phyloP scores from a whole-genome alignment of 495 filamentous ascomycete genomes.

The Lasiosphaeris hirsuta region DNA sequence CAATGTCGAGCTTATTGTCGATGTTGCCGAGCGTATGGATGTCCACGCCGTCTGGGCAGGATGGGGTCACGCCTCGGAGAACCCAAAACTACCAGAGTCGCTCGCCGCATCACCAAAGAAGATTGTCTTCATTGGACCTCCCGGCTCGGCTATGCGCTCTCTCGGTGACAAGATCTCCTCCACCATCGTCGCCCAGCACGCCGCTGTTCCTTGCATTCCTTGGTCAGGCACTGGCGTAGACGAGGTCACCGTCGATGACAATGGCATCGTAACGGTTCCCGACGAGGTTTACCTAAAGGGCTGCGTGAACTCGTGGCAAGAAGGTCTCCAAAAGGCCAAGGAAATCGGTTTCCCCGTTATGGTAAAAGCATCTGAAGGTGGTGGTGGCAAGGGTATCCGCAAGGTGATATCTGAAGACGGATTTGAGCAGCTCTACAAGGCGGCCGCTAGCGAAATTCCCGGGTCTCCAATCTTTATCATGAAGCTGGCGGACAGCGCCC shows the following conservation, averaged over 20 bases:
- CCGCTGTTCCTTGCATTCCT: constrained; percentile 93
- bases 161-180: constrained; percentile 99
- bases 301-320: constrained; percentile 81
- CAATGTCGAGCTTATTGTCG: constrained; percentile 98
- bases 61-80: constrained; percentile 99
- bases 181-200: constrained; percentile 98
- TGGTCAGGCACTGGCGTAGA: constrained; percentile 95
- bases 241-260: constrained; percentile 68
- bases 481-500: constrained; percentile 95
- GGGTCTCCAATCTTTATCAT: constrained; percentile 99
- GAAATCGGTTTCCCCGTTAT: constrained; percentile 98
- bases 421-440: constrained; percentile 83
- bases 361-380: constrained; percentile 99
- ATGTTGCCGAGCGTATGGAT: constrained; percentile 97
- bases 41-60: constrained; percentile 99
- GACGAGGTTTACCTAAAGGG: constrained; percentile 86
- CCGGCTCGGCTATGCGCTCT: constrained; percentile 96
- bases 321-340: constrained; percentile 80
- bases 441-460: constrained; percentile 96
- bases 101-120: constrained; percentile 93
- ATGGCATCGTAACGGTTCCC: constrained; percentile 89
- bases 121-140: constrained; percentile 98
- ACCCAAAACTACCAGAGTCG: constrained; percentile 94
- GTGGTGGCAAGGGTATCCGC: constrained; percentile 98
- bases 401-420: constrained; percentile 86